Evolutionary conservation across 164 flowering plant species (phyloP), one percentile per base, ranked within the genome.

Genomic region (Kalanchoe fedtschenkoi): DNA sequence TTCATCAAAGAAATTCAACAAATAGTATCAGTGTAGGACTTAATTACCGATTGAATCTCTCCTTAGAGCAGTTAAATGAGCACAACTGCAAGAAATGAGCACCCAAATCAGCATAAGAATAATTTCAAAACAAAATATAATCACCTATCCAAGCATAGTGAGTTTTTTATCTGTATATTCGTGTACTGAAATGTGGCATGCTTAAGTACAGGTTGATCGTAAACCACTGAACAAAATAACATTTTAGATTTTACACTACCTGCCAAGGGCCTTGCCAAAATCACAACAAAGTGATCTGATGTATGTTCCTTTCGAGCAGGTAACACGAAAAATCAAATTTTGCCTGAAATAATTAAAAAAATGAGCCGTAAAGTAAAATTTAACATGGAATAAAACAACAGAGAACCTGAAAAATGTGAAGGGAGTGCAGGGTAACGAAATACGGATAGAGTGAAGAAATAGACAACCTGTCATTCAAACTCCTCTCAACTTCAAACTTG

Each of bases 241-340:
- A 21, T 17, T 16, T 16, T 24, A 33, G 15, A 33, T 32, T 34
- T 43, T 10, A 7, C 10, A 8, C n/a, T 72, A 78, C 96, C 96
- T 93, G 72, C 88, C 84, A 62, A 93, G 87, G 70, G 92, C 80
- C 71, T 88, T 93, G 32, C 95, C 99, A 28, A 88, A 72, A 79
- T 93, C 99, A 59, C 96, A 90, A 78, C 97, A 93, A 34, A 93
- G 85, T 15, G 96, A 90, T 34, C 99, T 79, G 26, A 93, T 87
- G 69, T 93, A 90, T 62, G 99, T 93, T 54, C 99, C 99, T 80
- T 93, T 93, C 6, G 96, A 93, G 77, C 99, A 93, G 43, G 74
- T 85, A 62, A 93, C 95, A 28, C 91, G 75, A 65, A 90, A 93
- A 63, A 90, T 78, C 68, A 93, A 75, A 76, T 90, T 93, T 80